Evolutionary conservation across 768 basidiomycete genomes (phyloP), one percentile per base, ranked within the genome.

Genomic region (Tricholoma flavovirens): DNA sequence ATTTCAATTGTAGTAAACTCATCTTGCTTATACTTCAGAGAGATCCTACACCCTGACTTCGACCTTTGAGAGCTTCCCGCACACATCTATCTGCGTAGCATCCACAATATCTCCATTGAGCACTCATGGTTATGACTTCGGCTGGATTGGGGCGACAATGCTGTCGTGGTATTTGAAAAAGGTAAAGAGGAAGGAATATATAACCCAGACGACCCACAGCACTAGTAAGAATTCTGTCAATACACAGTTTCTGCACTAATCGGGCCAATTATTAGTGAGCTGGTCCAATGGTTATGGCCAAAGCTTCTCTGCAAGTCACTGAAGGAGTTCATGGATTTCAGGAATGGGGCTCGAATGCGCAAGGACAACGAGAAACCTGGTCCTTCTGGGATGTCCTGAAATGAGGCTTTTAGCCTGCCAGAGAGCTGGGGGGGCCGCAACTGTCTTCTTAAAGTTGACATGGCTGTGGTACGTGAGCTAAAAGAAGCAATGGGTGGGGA

Each of bases 51-150:
- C 40, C 63, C 69, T 0, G 66, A 71, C 1, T 29, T 64, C 15
- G 49, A 61, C 32, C 32, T 33, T n/a, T 29, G 45, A 9, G 65
- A 62, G 40, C 53, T 72, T 2, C 67, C 70, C 3, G 66, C 73
- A 2, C 71, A 73, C 57, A 36, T 56, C 1, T 75, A 66, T 56
- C 33, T 72, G 12, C 56, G 61, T 6, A 71, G 67, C 51, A 56
- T 72, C 0, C 68, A 71, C 49, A 72, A 73, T 53, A 73, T 73
- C 22, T 56, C 64, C 2, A 66, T 71, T 49, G 74, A 75, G 51
- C 57, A 66, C 1, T 65, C 69, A 0, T 75, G 74, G 74, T 68
- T 70, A 21, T 60, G 62, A 10, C 57, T 75, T 4, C 52, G 64
- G 1, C 55, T 71, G 0, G 64, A 74, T 1, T 66, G 55, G 32